Conservation (phyloP, 2,329 filamentous ascomycete genomes). For the Botrytis squamosa region DNA sequence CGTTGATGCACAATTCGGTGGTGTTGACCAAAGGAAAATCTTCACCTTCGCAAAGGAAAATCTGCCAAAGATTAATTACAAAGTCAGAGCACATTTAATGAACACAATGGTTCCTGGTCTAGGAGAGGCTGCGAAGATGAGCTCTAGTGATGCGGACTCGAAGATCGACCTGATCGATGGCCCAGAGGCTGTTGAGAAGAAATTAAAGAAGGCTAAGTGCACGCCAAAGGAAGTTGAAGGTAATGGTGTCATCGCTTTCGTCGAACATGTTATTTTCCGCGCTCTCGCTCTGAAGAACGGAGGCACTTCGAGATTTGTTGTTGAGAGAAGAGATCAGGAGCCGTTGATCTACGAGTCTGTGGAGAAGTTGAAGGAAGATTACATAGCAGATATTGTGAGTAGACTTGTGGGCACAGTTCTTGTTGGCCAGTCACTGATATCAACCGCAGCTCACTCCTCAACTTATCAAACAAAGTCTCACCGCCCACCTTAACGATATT, state of each 20-base stretch:
- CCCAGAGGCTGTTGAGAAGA: slow-evolving; percentile 19
- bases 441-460: slow-evolving; percentile 71
- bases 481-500: slow-evolving; percentile 69
- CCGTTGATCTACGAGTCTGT: slow-evolving; percentile 17
- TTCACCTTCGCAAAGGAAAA: slow-evolving; percentile 84
- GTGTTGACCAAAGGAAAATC: slow-evolving; percentile 83
- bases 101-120: slow-evolving; percentile 90
- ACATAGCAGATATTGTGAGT: slow-evolving; percentile 15
- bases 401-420: neutral
- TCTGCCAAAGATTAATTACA: slow-evolving; percentile 82
- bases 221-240: slow-evolving; percentile 21
- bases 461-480: slow-evolving; percentile 79
- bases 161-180: slow-evolving; percentile 22
- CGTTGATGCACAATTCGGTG: slow-evolving; percentile 86
- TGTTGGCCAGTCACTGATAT: slow-evolving; percentile 23
- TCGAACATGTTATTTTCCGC: slow-evolving; percentile 74
- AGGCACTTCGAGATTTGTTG: slow-evolving; percentile 56
- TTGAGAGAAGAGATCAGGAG: slow-evolving; percentile 21
- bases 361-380: slow-evolving; percentile 19
- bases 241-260: slow-evolving; percentile 76
- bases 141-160: slow-evolving; percentile 55
- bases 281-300: slow-evolving; percentile 58
- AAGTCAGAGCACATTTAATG: slow-evolving; percentile 67
- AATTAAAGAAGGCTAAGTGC: slow-evolving; percentile 19
- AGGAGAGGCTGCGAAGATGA: slow-evolving; percentile 80